These are phyloP conservation scores for Giardia duodenalis DNA, from an alignment of 208 protist genomes.

Conservation along the genomic window DNA sequence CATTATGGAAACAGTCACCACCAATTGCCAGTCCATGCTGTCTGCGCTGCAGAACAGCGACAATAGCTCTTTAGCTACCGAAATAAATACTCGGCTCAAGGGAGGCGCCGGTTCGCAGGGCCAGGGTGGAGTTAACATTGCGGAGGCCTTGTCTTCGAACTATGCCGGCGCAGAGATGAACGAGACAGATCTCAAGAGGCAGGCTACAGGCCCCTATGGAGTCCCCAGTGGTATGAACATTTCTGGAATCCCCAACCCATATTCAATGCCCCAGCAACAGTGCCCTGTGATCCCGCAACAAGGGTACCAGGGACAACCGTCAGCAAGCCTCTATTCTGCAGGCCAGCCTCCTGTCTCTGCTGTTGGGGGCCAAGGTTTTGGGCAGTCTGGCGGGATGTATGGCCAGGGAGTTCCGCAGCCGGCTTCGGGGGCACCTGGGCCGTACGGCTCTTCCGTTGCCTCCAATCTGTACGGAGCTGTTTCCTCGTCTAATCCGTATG, in stretches of 20 bases:
- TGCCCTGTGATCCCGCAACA: too few relatives aligned
- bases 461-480: too few relatives aligned
- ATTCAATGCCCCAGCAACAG: neutral
- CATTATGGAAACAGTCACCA: neutral
- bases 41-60: neutral
- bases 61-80: neutral
- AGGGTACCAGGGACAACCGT: too few relatives aligned
- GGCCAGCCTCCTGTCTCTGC: too few relatives aligned
- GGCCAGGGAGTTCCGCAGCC: too few relatives aligned
- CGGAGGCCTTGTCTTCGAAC: neutral
- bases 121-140: neutral
- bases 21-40: neutral
- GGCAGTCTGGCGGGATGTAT: too few relatives aligned
- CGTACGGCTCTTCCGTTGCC: too few relatives aligned
- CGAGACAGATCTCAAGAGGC: neutral
- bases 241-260: neutral
- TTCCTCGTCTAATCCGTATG: neutral
- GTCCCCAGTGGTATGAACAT: neutral
- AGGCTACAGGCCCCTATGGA: neutral
- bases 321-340: too few relatives aligned
- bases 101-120: neutral
- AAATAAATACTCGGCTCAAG: neutral
- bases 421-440: too few relatives aligned
- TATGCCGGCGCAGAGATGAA: neutral
- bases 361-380: too few relatives aligned